Evolutionary conservation across 441 rosid genomes (phyloP), one percentile per base, ranked within the genome.

Genomic region (Breynia disticha): DNA sequence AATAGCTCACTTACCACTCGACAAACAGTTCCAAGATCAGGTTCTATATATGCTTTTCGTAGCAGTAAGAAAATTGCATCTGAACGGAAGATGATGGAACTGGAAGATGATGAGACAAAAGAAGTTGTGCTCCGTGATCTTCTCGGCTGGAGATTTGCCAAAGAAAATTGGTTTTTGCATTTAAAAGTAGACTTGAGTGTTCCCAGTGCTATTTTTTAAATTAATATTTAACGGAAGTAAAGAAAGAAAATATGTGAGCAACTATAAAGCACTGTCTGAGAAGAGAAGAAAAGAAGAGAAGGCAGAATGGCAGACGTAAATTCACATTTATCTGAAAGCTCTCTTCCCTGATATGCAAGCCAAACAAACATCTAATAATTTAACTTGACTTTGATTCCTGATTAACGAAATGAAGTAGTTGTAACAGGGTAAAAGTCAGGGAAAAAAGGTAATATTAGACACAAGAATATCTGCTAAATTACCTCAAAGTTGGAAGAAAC

Each of bases 401-500:
- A 28, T 28, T 28, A 28, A 28, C 35, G 0, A 28, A 28, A 28
- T 4, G 35, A 9, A 28, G 5, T 28, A 28, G 8, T 28, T 28
- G 35, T 28, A 28, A 28, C 1, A 0, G 35, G 0, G n/a, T 15
- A 46, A 18, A 55, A 12, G 16, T 44, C 38, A 48, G 39, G 19
- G 32, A 50, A 11, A 28, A 28, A 46, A 45, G 46, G 15, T 15
- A 41, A 41, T 41, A 0, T 41, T 41, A 41, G 7, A 41, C 15
- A 41, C n/a, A 11, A 41, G n/a, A 41, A 1, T 11, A 41, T 11
- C 44, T 3, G 44, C 13, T 3, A 52, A 18, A 46, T 39, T 71
- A 87, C 96, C 93, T 84, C 90, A 72, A 84, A 87, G 65, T 87
- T 87, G 54, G 93, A 84, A 62, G 94, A 84, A 65, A 84, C 80